Conservation (phyloP, 2,329 filamentous ascomycete genomes). For the Calonectria montana region DNA sequence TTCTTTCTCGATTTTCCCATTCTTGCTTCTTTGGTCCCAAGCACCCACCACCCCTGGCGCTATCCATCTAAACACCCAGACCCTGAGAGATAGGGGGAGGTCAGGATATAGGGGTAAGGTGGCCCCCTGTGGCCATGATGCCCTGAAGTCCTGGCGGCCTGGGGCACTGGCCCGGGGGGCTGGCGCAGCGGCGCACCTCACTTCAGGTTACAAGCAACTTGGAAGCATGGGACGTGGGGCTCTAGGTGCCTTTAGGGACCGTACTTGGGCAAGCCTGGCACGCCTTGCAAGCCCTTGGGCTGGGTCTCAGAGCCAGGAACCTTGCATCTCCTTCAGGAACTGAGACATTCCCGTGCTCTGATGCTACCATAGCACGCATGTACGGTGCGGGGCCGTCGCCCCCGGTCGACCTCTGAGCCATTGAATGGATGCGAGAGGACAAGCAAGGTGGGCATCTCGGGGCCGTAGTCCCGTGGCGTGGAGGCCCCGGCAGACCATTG, state of each 20-base stretch:
- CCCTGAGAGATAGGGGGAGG: conserved; percentile 36
- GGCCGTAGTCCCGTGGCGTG: conserved; percentile 7
- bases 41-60: conserved; percentile 34
- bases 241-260: conserved; percentile 7
- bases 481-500: conserved; percentile 4
- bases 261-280: conserved; percentile 8
- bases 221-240: conserved; percentile 18
- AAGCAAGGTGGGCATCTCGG: not conserved
- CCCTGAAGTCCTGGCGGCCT: conserved; percentile 7
- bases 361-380: conserved; percentile 1
- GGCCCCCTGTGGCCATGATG: conserved; percentile 15
- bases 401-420: not conserved
- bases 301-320: conserved; percentile 13
- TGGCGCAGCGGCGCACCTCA: conserved; percentile 15
- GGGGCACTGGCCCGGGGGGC: conserved; percentile 13
- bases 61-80: conserved; percentile 30
- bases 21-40: conserved; percentile 1
- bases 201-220: conserved; percentile 17
- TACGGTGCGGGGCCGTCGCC: conserved; percentile 16
- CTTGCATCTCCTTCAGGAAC: conserved; percentile 10
- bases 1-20: conserved; percentile 2
- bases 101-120: conserved; percentile 24
- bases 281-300: conserved; percentile 2
- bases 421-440: not conserved
- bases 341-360: conserved; percentile 17